Percentiles rank a stretch among this genome's conserved stretches.
Evolutionary conservation across 202 grass and related monocot genomes (phyloP).

Genomic region (Carex arenaria): DNA sequence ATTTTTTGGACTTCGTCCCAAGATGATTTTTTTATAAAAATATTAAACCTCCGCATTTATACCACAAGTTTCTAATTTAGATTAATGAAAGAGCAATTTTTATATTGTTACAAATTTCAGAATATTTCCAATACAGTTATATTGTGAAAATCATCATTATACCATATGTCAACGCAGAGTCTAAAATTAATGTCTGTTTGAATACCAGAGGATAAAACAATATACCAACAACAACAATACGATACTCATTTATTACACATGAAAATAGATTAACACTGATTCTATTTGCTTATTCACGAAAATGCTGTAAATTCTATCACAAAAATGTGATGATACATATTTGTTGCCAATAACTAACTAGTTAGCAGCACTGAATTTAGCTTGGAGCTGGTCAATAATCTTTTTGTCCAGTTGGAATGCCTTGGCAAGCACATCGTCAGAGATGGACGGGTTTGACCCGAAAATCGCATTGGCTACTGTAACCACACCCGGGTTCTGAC

Average conservation of each 20-base stretch:
- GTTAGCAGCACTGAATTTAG: conserved; percentile 20
- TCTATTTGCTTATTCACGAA: conserved; percentile 6
- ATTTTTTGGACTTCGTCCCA: too few species aligned
- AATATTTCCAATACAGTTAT: too few species aligned
- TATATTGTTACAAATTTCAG: too few species aligned
- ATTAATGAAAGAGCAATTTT: too few species aligned
- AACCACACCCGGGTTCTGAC: conserved; percentile 45
- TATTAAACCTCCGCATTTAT: too few species aligned
- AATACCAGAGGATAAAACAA: background rate
- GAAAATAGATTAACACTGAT: background rate
- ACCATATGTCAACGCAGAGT: too few species aligned
- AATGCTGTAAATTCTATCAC: background rate
- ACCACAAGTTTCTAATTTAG: too few species aligned
- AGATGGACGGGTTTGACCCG: conserved; percentile 29
- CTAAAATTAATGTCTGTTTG: too few species aligned
- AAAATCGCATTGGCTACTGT: conserved; percentile 36
- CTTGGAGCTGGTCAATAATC: conserved; percentile 37
- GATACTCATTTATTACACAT: background rate
- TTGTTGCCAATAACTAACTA: background rate
- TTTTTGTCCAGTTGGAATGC: conserved; percentile 30
- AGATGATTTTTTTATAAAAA: too few species aligned
- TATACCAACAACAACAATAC: background rate
- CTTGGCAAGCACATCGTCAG: conserved; percentile 40
- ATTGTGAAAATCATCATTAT: too few species aligned
- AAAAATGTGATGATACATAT: background rate